Evolutionary conservation across 139 green algal species (phyloP).

Genomic region (Dunaliella primolecta): DNA sequence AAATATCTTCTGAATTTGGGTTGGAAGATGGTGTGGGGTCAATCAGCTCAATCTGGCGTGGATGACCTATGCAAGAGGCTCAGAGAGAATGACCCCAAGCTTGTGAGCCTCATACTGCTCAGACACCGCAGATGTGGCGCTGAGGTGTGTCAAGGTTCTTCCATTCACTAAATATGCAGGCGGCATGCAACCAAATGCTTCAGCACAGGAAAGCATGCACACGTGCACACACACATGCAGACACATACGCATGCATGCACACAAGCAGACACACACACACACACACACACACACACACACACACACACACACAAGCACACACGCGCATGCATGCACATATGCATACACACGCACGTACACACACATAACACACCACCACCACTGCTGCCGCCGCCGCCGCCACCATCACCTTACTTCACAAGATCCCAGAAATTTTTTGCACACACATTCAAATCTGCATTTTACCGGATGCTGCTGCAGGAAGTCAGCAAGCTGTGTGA

Average conservation of each 20-base stretch:
- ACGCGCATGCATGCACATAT: not conserved
- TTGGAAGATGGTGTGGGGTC: conserved; percentile 1
- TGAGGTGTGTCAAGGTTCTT: not conserved
- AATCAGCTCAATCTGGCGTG: not conserved
- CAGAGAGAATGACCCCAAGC: conserved; percentile 1
- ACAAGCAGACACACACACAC: not conserved
- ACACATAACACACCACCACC: not conserved
- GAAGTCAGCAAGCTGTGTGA: not conserved
- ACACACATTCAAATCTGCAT: not conserved
- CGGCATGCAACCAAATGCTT: not conserved
- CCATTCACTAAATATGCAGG: not conserved
- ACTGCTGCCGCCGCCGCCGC: no score
- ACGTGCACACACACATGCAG: not conserved
- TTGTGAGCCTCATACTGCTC: not conserved
- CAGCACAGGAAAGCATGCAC: not conserved
- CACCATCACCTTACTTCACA: no score
- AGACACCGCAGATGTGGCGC: not conserved
- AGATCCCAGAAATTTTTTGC: not conserved
- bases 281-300: not conserved
- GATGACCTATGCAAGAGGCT: not conserved
- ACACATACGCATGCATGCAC: not conserved
- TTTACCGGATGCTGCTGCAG: not conserved
- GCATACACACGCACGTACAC: not conserved
- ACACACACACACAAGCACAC: not conserved
- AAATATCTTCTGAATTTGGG: no score